These are phyloP conservation scores for Boletus barrowsii DNA, from an alignment of 768 basidiomycete species.

Conservation along the genomic window DNA sequence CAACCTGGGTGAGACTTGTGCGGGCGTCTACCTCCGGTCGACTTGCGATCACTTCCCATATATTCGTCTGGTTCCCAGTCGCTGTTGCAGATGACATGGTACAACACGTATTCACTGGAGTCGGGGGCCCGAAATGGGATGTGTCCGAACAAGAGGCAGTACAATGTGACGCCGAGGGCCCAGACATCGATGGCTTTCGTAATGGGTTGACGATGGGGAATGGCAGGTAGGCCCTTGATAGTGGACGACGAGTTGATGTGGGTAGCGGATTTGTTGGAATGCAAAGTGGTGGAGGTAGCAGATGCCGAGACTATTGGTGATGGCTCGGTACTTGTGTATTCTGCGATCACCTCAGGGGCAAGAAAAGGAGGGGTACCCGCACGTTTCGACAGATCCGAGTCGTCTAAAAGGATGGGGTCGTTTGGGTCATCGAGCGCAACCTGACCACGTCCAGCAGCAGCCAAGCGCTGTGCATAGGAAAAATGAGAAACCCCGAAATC, in stretches of 20 bases:
- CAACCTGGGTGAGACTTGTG: conserved; percentile 48
- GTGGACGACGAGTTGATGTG: conserved; percentile 31
- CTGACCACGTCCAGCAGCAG: conserved; percentile 49
- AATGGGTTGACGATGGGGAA: conserved; percentile 48
- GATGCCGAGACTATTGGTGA: conserved; percentile 33
- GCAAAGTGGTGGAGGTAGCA: conserved; percentile 30
- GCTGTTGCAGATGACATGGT: conserved; percentile 71
- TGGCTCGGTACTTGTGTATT: conserved; percentile 42
- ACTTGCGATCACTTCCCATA: conserved; percentile 71
- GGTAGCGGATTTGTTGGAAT: conserved; percentile 27
- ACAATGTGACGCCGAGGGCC: conserved; percentile 95
- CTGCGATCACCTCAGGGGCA: conserved; percentile 90
- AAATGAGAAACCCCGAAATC: conserved; percentile 99
- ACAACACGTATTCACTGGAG: conserved; percentile 70
- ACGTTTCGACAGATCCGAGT: conserved; percentile 82
- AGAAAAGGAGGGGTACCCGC: conserved; percentile 96
- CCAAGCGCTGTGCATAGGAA: conserved; percentile 81
- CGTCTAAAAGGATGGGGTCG: conserved; percentile 72
- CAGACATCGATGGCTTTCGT: conserved; percentile 96
- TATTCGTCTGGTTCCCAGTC: conserved; percentile 65
- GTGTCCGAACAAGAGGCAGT: conserved; percentile 86
- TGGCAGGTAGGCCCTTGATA: conserved; percentile 23
- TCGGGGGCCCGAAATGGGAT: conserved; percentile 70
- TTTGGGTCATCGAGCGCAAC: conserved; percentile 42
- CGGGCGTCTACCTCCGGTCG: conserved; percentile 61